Evolutionary conservation across 345 rosid genomes (phyloP).

Genomic region (Citrus reticulata): DNA sequence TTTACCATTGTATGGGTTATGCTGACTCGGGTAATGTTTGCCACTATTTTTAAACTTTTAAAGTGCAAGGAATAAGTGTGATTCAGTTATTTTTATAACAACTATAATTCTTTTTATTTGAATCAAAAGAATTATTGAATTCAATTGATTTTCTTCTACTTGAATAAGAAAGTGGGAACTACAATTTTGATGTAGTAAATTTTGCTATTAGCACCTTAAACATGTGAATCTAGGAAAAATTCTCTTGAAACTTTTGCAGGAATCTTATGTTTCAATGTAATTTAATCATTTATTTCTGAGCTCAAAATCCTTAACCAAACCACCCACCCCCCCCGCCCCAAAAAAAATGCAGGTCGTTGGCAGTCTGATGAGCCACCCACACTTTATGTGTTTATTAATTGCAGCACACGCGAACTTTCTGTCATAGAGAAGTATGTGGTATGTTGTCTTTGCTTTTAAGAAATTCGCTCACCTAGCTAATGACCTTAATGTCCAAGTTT

Average conservation of each 20-base stretch:
- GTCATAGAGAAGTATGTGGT: conserved; percentile 92
- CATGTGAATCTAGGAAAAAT: not conserved
- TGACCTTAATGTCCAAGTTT: not conserved
- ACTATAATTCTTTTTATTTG: not conserved
- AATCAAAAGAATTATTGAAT: not conserved
- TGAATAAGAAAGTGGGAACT: not conserved
- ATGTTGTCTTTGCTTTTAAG: conserved; percentile 20
- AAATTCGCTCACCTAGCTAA: not conserved
- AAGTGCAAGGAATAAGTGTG: not conserved
- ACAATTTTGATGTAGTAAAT: not conserved
- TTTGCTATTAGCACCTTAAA: not conserved
- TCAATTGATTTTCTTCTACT: not conserved
- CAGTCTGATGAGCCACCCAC: conserved; percentile 71
- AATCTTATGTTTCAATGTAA: not conserved
- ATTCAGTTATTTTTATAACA: not conserved
- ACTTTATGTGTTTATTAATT: conserved; percentile 74
- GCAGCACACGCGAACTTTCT: conserved; percentile 89
- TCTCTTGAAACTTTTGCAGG: not conserved
- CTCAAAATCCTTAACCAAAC: not conserved
- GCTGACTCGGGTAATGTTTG: not conserved
- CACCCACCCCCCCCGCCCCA: too few species aligned
- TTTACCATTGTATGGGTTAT: not conserved
- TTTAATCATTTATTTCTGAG: not conserved
- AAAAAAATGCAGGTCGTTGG: conserved; percentile 64
- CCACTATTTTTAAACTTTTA: not conserved